Conservation (phyloP, 1,284 basidiomycete genomes). For the Ceratobasidium papillatum region DNA sequence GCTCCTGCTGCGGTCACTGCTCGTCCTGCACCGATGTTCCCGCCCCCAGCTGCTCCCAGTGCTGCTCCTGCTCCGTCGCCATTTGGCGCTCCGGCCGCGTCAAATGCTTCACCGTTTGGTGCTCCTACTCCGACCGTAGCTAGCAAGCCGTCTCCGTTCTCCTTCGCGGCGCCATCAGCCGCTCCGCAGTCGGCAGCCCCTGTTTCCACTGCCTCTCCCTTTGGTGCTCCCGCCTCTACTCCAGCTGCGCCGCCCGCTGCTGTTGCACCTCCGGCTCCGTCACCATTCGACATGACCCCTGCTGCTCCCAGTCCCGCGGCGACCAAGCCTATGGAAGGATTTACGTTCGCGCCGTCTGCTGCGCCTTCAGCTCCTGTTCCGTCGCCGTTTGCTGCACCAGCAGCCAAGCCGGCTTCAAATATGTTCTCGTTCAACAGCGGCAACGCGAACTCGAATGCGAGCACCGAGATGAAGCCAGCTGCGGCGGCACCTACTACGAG, state of each 20-base stretch:
- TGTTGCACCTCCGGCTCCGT: background rate
- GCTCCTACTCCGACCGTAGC: background rate
- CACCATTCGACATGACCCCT: slow-evolving; percentile 4
- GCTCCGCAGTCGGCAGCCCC: slow-evolving; percentile 1
- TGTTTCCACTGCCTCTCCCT: background rate
- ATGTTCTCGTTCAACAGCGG: slow-evolving; percentile 30
- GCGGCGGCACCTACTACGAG: background rate
- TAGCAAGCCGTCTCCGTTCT: slow-evolving; percentile 20
- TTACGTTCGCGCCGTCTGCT: slow-evolving; percentile 14
- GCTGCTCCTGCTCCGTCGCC: background rate
- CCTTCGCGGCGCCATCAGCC: slow-evolving; percentile 13
- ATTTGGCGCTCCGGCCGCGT: background rate
- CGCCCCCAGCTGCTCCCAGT: background rate
- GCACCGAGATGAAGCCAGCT: slow-evolving; percentile 7
- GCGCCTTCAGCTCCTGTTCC: background rate
- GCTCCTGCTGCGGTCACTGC: background rate
- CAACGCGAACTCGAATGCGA: background rate
- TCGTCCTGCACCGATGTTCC: background rate
- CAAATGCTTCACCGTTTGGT: slow-evolving; percentile 7
- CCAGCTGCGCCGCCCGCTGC: background rate
- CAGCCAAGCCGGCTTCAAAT: slow-evolving; percentile 5
- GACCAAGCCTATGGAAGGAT: slow-evolving; percentile 29
- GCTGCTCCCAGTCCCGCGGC: slow-evolving; percentile 9
- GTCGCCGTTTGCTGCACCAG: slow-evolving; percentile 7
- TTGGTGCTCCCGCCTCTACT: slow-evolving; percentile 3